Evolutionary conservation across 768 basidiomycete species (phyloP), one percentile per base, ranked within the genome.

Genomic region (Pulveroboletus sp.): DNA sequence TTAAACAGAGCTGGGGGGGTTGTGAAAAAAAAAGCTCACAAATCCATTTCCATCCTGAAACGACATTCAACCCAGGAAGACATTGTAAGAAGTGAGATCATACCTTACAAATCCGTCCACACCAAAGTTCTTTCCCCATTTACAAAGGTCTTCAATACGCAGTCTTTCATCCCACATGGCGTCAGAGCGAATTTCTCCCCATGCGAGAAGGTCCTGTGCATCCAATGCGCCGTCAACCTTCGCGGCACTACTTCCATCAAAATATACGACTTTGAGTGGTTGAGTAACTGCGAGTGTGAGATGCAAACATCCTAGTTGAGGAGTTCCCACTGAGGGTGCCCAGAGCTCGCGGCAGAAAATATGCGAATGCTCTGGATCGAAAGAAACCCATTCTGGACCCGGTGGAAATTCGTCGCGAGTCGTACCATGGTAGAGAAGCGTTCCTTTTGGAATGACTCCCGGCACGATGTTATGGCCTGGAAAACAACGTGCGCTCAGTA

Each of bases 71-170:
- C 14, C n/a, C 3, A n/a, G 33, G 16, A 33, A 10, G 6, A 55
- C 8, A 29, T 40, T 25, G 9, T 23, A 33, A n/a, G 33, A 43
- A 21, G 11, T 35, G 3, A n/a, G 8, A 5, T 41, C 24, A 40
- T 49, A 67, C 75, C 77, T 72, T 39, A 78, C 63, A 50, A 72
- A 77, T 4, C 74, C 80, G 58, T 80, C 77, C 3, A 81, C 31
- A 3, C 58, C 64, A 38, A 67, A 66, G 27, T 60, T 49, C 42
- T 63, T 66, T 13, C 75, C 77, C 73, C 76, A 78, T 6, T 66
- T 49, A 56, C 78, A 79, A n/a, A 79, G 55, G 2, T 33, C 33
- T 16, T 33, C 10, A 10, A 33, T 33, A 7, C 33, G 33, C 33
- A 6, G 33, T n/a, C 6, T n/a, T 33, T 33, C 33, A 16, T 33